Evolutionary conservation across 1,139 yeast species (phyloP).

Genomic region (Candida sanyaensis): DNA sequence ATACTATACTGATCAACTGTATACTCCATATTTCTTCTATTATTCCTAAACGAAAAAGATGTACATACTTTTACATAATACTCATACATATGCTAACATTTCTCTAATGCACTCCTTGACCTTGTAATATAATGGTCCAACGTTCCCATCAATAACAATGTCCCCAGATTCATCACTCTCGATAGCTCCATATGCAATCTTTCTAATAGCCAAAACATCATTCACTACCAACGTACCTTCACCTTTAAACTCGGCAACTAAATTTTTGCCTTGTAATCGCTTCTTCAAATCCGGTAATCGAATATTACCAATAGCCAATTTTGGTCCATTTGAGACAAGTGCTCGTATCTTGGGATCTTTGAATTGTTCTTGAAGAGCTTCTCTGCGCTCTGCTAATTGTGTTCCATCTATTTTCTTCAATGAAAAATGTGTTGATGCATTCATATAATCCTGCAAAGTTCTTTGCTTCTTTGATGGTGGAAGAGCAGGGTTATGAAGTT

Average conservation of each 20-base stretch:
- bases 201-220: conserved; percentile 71
- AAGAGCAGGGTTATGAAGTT: conserved; percentile 36
- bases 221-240: conserved; percentile 92
- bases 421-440: conserved; percentile 38
- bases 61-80: neutral
- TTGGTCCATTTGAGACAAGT: conserved; percentile 27
- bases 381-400: conserved; percentile 6
- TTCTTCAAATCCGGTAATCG: conserved; percentile 79
- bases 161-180: conserved; percentile 69
- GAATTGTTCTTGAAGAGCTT: conserved; percentile 9
- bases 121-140: conserved; percentile 74
- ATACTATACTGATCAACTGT: too few relatives aligned
- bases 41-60: too few relatives aligned
- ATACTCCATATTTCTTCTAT: too few relatives aligned
- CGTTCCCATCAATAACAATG: conserved; percentile 79
- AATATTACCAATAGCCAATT: conserved; percentile 85
- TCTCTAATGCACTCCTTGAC: conserved; percentile 76
- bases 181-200: conserved; percentile 48
- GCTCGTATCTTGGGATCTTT: conserved; percentile 11
- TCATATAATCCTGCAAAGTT: conserved; percentile 31
- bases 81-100: conserved; percentile 73
- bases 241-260: conserved; percentile 85
- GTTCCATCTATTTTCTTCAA: conserved; percentile 28
- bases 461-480: conserved; percentile 16
- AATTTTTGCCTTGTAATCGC: conserved; percentile 56